Base-by-base conservation (phyloP, 225 moss, liverwort and hornwort genomes). In the Ulota crispa region DNA sequence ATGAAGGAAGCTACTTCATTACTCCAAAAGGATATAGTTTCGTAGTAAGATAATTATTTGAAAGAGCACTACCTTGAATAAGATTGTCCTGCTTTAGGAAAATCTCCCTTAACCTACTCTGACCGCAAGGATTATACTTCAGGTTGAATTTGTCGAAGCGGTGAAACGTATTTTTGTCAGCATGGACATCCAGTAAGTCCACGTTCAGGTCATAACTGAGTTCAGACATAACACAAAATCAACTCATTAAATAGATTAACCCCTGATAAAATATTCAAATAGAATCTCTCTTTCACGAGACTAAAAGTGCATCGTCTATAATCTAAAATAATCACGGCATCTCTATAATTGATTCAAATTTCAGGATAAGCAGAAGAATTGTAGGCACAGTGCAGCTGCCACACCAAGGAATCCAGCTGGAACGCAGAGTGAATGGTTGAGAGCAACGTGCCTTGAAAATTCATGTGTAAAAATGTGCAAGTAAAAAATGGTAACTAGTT, bases 81-180 rank as follows among this genome's bases (percentile, higher is more conserved):
- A 93, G 91, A 73, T 97, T 97, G 85, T 97, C 97, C 90, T 97
- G 97, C 88, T 97, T 97, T 84, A 97, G 76, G 72, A 97, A 97
- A 50, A 97, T 89, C 82, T 97, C 97, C 79, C 97, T 94, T 37
- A 97, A 84, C 89, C 97, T 94, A 87, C 97, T 97, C 83, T 97
- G 97, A 67, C 97, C 95, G 83, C 95, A 97, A 56, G 97, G 97
- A 83, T 97, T 97, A 73, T 97, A 97, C 85, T 97, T 97, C 77
- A 97, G 85, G 77, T 97, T 97, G 90, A 97, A 97, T 84, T 97
- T 95, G 78, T 97, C 97, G 87, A 97, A 97, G n/a, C 97, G 94
- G 81, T 97, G 97, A 79, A 97, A 97, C 2, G 97, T 97, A 43
- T 93, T 97, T 82, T 97, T 97, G 80, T 97, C 97, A 70, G 97